Percentiles rank a stretch among this genome's conserved stretches.
These are phyloP conservation scores for Calonectria ilicicola DNA, from an alignment of 2,329 filamentous ascomycete species.

Conservation along the genomic window DNA sequence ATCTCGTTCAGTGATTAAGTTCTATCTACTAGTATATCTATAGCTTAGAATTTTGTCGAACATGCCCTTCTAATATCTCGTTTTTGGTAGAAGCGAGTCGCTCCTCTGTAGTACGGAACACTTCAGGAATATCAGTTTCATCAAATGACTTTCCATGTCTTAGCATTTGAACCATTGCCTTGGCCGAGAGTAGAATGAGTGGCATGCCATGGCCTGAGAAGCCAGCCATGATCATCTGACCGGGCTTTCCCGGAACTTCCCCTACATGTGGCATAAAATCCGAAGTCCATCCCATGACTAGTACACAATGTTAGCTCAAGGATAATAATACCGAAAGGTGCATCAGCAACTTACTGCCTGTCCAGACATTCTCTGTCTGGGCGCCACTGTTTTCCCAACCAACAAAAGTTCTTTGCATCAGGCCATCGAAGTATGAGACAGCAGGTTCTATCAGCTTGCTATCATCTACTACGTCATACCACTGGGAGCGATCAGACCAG, in stretches of 20 bases:
- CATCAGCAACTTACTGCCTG: constrained; percentile 6
- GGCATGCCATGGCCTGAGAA: constrained; percentile 65
- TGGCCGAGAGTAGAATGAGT: constrained; percentile 53
- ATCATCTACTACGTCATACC: neutral
- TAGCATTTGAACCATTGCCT: constrained; percentile 56
- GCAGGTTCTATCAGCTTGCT: neutral
- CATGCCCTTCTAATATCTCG: neutral
- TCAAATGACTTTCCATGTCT: constrained; percentile 44
- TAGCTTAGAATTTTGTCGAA: neutral
- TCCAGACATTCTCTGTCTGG: constrained; percentile 1
- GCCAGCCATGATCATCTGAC: constrained; percentile 57
- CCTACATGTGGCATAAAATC: constrained; percentile 58
- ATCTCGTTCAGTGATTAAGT: too few species aligned
- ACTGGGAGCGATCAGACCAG: neutral
- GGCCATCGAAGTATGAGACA: neutral
- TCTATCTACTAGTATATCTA: neutral
- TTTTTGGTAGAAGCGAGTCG: neutral
- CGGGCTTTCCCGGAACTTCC: constrained; percentile 44
- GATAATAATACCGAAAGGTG: neutral
- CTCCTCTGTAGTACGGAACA: neutral
- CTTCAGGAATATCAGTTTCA: constrained; percentile 49
- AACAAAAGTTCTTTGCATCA: constrained; percentile 3
- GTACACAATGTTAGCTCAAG: neutral
- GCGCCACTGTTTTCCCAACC: constrained; percentile 11
- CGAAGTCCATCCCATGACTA: constrained; percentile 54